Base-by-base conservation (phyloP, 129 eudicot genomes). In the Smallanthus sonchifolius region DNA sequence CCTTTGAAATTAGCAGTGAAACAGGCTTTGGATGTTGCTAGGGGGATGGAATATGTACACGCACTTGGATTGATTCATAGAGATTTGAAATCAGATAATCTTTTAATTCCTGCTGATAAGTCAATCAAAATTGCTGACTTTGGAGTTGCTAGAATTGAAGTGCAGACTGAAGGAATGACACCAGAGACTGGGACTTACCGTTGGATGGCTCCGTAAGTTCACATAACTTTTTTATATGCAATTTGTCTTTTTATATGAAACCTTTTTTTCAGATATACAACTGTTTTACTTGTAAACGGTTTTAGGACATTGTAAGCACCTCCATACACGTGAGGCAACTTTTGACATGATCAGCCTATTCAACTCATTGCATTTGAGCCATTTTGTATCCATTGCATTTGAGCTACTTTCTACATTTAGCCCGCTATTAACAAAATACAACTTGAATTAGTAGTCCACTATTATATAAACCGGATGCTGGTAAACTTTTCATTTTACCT, bases 151-250 rank as follows among this genome's bases (percentile, higher is more conserved):
- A 82, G 98, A 65, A 94, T 94, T 60, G 98, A 94, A 84, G 98
- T 90, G 77, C 97, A 94, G 88, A 90, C 98, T 2, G 98, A 94
- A 83, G 98, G 98, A 38, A 94, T 94, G 98, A 94, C 98, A 10
- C 98, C 98, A 51, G 98, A 94, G 76, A 94, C 98, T 3, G 98
- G 98, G 68, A 94, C 98, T 3, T 94, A 94, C 67, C 97, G 98
- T 67, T 94, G 98, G 98, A 94, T 94, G 98, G 98, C 97, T 78
- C 98, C 98, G 98, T 94, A 86, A 90, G 96, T 72, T 51, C 77
- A 42, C 30, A 44, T 3, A 38, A 42, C 56, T 36, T 61, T 60
- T 57, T 43, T 39, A 0, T 37, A 15, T 19, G 24, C 32, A 2
- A 6, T 13, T 16, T 65, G 24, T 49, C 7, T 39, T 17, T 17